Evolutionary conservation across 2,329 filamentous ascomycete genomes (phyloP).

Genomic region (Hypoxylon rubiginosum): DNA sequence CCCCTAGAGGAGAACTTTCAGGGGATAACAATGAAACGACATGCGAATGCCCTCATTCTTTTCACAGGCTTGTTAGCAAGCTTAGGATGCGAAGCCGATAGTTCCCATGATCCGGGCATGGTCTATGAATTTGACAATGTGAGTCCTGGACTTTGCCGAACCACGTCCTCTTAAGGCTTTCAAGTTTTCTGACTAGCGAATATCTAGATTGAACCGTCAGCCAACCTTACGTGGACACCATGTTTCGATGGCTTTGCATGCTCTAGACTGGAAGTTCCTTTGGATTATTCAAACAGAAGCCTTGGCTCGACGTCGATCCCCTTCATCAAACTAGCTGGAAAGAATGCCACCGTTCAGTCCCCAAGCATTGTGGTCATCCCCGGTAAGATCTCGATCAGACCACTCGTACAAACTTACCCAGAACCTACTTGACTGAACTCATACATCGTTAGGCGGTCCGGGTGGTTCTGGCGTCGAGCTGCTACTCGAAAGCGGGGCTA

Average conservation of each 20-base stretch:
- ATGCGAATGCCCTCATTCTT: no score
- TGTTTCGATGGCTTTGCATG: background rate
- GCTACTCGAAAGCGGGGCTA: constrained; percentile 39
- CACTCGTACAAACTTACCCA: no score
- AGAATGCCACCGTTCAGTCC: constrained; percentile 50
- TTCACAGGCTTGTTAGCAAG: no score
- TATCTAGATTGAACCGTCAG: background rate
- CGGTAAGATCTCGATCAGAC: constrained; percentile 41
- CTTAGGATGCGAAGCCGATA: no score
- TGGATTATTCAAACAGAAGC: background rate
- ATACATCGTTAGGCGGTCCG: constrained; percentile 51
- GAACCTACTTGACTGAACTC: no score
- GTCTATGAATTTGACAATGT: background rate
- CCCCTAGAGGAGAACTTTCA: no score
- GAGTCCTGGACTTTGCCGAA: background rate
- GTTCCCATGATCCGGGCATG: background rate
- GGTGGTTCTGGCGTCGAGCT: constrained; percentile 54
- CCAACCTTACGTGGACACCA: background rate
- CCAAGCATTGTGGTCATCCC: constrained; percentile 48
- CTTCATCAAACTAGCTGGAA: constrained; percentile 50
- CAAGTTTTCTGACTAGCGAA: background rate
- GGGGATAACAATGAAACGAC: no score
- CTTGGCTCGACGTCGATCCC: constrained; percentile 44
- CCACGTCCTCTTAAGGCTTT: background rate
- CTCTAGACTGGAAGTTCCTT: background rate